These are phyloP conservation scores for Rutstroemia sp. DNA, from an alignment of 2,329 filamentous ascomycete species.

Conservation along the genomic window DNA sequence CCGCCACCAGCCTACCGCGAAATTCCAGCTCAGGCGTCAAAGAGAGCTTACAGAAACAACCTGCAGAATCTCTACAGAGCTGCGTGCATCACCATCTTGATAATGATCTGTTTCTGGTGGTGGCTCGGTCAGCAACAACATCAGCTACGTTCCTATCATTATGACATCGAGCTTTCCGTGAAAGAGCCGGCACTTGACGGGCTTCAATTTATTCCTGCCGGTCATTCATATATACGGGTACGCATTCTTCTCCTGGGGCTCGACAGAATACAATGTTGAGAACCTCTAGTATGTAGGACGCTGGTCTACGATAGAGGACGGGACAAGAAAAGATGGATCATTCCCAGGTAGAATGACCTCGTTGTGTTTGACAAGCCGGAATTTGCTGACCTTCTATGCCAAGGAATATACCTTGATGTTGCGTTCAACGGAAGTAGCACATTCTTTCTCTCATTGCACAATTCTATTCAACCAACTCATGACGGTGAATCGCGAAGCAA, in stretches of 20 bases:
- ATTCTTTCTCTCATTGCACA: slow-evolving; percentile 19
- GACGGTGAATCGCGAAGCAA: neutral
- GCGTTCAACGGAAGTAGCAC: slow-evolving; percentile 16
- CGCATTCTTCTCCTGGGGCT: neutral
- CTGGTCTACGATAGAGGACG: slow-evolving; percentile 18
- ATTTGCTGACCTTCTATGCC: neutral
- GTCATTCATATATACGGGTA: slow-evolving; percentile 20
- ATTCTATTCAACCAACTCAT: neutral
- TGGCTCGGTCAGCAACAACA: slow-evolving; percentile 4
- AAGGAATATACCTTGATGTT: slow-evolving; percentile 25
- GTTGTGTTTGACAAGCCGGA: neutral
- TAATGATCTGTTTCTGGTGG: slow-evolving; percentile 23
- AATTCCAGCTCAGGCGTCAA: neutral
- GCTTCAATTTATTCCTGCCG: slow-evolving; percentile 19
- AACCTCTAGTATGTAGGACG: slow-evolving; percentile 21
- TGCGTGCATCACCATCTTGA: slow-evolving; percentile 20
- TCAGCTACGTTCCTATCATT: neutral
- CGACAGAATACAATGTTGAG: neutral
- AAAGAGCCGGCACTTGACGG: slow-evolving; percentile 9
- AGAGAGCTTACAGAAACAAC: neutral
- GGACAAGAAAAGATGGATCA: slow-evolving; percentile 19
- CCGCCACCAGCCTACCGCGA: slow-evolving; percentile 5
- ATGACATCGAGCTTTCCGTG: neutral
- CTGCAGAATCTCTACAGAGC: slow-evolving; percentile 1
- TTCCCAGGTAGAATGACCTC: slow-evolving; percentile 18